Conservation (phyloP, 768 basidiomycete genomes). For the Termitomyces sp. region DNA sequence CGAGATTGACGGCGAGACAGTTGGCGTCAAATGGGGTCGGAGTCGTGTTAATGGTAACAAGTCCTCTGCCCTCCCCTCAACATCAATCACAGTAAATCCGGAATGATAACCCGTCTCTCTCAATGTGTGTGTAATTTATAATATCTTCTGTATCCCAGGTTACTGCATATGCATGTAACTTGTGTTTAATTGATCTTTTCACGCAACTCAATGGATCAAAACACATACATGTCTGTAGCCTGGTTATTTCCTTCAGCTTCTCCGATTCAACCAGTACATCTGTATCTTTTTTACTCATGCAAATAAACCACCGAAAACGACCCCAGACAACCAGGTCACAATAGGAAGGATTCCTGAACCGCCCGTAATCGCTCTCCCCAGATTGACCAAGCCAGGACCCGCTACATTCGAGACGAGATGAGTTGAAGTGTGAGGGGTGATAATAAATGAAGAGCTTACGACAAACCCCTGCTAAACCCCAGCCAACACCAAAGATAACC, state of each 20-base stretch:
- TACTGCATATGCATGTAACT: neutral
- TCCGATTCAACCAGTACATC: neutral
- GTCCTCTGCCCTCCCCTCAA: conserved; percentile 19
- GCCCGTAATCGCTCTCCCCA: conserved; percentile 45
- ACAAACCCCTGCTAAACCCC: conserved; percentile 59
- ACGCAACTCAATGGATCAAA: too few species aligned
- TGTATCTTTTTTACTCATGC: conserved; percentile 13
- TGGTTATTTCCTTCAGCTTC: neutral
- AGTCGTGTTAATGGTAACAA: conserved; percentile 46
- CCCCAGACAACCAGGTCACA: conserved; percentile 38
- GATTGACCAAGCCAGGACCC: conserved; percentile 59
- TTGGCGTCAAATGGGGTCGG: conserved; percentile 87
- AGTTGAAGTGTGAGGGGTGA: conserved; percentile 1
- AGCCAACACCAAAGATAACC: conserved; percentile 57
- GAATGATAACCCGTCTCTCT: neutral
- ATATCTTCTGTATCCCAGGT: neutral
- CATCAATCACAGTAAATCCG: conserved; percentile 16
- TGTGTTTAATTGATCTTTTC: too few species aligned
- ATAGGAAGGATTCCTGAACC: conserved; percentile 29
- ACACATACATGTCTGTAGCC: neutral
- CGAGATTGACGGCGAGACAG: conserved; percentile 74
- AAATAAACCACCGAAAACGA: conserved; percentile 38
- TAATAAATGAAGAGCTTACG: conserved; percentile 38
- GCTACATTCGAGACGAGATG: conserved; percentile 30
- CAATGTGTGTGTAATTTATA: conserved; percentile 1